Evolutionary conservation across 1,139 yeast genomes (phyloP).

Genomic region (Lodderomyces pseudojiufengensis): DNA sequence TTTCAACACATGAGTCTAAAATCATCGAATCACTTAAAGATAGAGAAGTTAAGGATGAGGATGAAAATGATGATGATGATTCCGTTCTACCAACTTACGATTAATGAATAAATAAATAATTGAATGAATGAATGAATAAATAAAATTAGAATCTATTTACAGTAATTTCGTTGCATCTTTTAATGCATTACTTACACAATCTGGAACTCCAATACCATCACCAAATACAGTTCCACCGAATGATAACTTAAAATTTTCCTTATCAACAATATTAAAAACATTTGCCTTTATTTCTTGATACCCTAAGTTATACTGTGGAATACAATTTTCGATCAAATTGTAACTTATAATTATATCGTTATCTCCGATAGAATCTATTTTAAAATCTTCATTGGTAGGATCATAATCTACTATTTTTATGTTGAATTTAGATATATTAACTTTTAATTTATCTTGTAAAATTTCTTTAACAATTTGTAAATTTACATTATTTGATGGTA

Average conservation of each 20-base stretch:
- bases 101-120: slow-evolving; percentile 1
- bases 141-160: slow-evolving; percentile 2
- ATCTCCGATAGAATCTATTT: slow-evolving; percentile 22
- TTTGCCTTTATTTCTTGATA: slow-evolving; percentile 48
- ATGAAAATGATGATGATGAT: slow-evolving; percentile 9
- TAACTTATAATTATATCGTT: slow-evolving; percentile 34
- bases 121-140: neutral
- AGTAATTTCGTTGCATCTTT: slow-evolving; percentile 43
- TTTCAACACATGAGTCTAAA: slow-evolving; percentile 39
- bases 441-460: slow-evolving; percentile 47
- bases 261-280: slow-evolving; percentile 26
- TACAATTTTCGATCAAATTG: slow-evolving; percentile 48
- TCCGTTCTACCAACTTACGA: slow-evolving; percentile 12
- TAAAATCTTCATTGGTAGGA: slow-evolving; percentile 12
- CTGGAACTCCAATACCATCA: slow-evolving; percentile 86
- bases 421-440: slow-evolving; percentile 35
- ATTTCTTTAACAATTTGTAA: slow-evolving; percentile 44
- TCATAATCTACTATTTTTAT: slow-evolving; percentile 25
- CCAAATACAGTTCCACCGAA: slow-evolving; percentile 84
- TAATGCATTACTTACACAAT: slow-evolving; percentile 66
- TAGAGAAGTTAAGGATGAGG: neutral
- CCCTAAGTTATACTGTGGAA: slow-evolving; percentile 82
- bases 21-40: slow-evolving; percentile 14
- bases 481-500: slow-evolving; percentile 46
- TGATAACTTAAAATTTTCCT: slow-evolving; percentile 39